Evolutionary conservation across 768 basidiomycete genomes (phyloP).

Genomic region (Tylopilus cervinicoccineus): DNA sequence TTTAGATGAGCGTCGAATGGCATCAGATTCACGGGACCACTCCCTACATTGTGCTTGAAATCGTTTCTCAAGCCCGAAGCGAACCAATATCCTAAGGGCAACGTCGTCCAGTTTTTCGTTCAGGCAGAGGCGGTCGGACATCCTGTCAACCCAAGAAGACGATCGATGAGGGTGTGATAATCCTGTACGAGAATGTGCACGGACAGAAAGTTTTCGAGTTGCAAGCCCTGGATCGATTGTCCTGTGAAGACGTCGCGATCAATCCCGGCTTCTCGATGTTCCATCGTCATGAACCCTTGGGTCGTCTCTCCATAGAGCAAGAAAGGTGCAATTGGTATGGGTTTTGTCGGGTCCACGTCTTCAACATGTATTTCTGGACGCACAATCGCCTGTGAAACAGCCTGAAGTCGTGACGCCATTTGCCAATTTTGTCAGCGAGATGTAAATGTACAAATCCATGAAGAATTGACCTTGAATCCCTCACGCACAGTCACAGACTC

Average conservation of each 20-base stretch:
- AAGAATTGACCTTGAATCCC: constrained; percentile 42
- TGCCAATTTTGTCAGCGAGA: background rate
- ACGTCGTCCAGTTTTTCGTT: constrained; percentile 22
- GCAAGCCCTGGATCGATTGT: background rate
- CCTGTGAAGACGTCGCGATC: background rate
- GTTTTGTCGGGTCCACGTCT: constrained; percentile 4
- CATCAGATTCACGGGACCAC: constrained; percentile 19
- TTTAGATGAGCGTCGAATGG: background rate
- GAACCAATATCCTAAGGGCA: constrained; percentile 25
- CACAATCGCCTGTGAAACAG: constrained; percentile 9
- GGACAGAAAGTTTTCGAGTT: constrained; percentile 21
- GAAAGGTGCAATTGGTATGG: constrained; percentile 16
- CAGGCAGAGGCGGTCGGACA: constrained; percentile 21
- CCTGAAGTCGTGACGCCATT: constrained; percentile 8
- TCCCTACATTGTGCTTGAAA: constrained; percentile 18
- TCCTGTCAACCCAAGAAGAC: constrained; percentile 8
- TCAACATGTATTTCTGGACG: constrained; percentile 9
- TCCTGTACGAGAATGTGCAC: background rate
- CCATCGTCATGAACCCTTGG: constrained; percentile 38
- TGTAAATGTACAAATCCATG: background rate
- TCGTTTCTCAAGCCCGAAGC: constrained; percentile 27
- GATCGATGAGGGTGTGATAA: background rate
- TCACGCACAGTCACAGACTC: constrained; percentile 41
- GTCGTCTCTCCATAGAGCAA: constrained; percentile 38
- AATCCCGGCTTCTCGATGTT: constrained; percentile 16